These are phyloP conservation scores for Rubia balearica DNA, from an alignment of 305 asterid species.

Conservation along the genomic window DNA sequence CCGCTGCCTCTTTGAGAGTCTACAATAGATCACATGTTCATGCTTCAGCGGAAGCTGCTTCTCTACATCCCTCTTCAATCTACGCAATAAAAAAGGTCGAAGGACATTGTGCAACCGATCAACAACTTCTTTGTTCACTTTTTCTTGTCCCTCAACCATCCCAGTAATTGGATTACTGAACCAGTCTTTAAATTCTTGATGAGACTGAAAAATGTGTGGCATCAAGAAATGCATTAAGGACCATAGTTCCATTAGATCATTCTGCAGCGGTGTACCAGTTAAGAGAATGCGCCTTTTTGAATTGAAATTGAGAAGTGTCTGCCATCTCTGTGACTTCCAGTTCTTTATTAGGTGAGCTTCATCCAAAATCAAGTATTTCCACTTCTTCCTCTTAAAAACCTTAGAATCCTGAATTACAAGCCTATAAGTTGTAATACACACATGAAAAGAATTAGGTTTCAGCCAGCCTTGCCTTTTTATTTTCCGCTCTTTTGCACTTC, in stretches of 20 bases:
- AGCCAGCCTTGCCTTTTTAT: slow-evolving; percentile 98
- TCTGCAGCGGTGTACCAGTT: slow-evolving; percentile 97
- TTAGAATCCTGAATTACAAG: slow-evolving; percentile 96
- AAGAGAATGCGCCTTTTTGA: slow-evolving; percentile 96
- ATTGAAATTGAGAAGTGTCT: slow-evolving; percentile 93
- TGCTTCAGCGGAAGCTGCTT: slow-evolving; percentile 93
- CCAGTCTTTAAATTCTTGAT: slow-evolving; percentile 99
- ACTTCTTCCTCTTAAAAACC: slow-evolving; percentile 96
- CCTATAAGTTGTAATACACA: slow-evolving; percentile 96
- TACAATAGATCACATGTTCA: slow-evolving; percentile 88
- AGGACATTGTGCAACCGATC: slow-evolving; percentile 99
- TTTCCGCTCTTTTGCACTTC: slow-evolving; percentile 95
- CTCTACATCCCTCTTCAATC: slow-evolving; percentile 97
- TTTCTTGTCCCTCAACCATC: slow-evolving; percentile 99
- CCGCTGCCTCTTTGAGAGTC: slow-evolving; percentile 99
- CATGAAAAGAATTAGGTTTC: slow-evolving; percentile 91
- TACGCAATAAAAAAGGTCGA: slow-evolving; percentile 94
- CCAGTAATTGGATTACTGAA: slow-evolving; percentile 94
- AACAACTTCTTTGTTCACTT: slow-evolving; percentile 91
- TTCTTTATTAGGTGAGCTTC: slow-evolving; percentile 98
- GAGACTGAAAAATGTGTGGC: slow-evolving; percentile 99
- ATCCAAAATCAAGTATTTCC: slow-evolving; percentile 96
- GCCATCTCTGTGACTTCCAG: slow-evolving; percentile 99
- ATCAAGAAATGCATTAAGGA: slow-evolving; percentile 99
- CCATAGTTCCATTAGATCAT: slow-evolving; percentile 99